Evolutionary conservation across 768 basidiomycete species (phyloP).

Genomic region (Pholiota conissans): DNA sequence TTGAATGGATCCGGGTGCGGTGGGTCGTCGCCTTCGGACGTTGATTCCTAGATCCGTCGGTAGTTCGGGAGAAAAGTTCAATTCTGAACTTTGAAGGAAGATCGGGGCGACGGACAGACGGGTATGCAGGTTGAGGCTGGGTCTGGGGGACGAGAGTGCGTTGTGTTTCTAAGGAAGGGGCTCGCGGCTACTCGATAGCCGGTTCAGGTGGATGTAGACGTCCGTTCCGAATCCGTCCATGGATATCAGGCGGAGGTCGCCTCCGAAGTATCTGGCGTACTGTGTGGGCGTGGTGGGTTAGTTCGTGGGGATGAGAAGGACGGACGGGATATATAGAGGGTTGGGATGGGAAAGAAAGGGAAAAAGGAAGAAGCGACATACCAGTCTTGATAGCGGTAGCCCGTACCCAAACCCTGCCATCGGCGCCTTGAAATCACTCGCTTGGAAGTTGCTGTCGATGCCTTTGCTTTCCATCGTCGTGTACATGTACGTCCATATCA

Average conservation of each 20-base stretch:
- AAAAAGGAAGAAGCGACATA: slow-evolving; percentile 36
- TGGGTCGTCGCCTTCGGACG: too few species aligned
- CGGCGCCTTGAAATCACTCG: slow-evolving; percentile 92
- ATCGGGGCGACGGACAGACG: too few species aligned
- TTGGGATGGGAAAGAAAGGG: too few species aligned
- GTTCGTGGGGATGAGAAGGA: too few species aligned
- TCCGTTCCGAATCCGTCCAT: slow-evolving; percentile 99
- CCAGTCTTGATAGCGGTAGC: slow-evolving; percentile 86
- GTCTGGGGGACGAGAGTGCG: not conserved
- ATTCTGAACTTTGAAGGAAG: too few species aligned
- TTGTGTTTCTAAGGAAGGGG: slow-evolving; percentile 59
- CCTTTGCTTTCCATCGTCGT: slow-evolving; percentile 79
- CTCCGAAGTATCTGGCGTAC: slow-evolving; percentile 96
- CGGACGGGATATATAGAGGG: too few species aligned
- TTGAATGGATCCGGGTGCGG: too few species aligned
- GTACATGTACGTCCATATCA: slow-evolving; percentile 99
- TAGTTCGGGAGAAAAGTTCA: too few species aligned
- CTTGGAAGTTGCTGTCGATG: slow-evolving; percentile 77
- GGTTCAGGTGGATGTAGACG: slow-evolving; percentile 90
- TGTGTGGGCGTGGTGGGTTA: slow-evolving; percentile 24
- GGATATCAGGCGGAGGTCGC: slow-evolving; percentile 88
- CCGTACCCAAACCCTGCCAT: slow-evolving; percentile 99
- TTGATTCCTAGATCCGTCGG: too few species aligned
- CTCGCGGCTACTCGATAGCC: slow-evolving; percentile 79
- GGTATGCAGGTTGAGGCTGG: not conserved